phyloP scores from a whole-genome alignment of 768 basidiomycete genomes.

The Termitomyces titanicus region DNA sequence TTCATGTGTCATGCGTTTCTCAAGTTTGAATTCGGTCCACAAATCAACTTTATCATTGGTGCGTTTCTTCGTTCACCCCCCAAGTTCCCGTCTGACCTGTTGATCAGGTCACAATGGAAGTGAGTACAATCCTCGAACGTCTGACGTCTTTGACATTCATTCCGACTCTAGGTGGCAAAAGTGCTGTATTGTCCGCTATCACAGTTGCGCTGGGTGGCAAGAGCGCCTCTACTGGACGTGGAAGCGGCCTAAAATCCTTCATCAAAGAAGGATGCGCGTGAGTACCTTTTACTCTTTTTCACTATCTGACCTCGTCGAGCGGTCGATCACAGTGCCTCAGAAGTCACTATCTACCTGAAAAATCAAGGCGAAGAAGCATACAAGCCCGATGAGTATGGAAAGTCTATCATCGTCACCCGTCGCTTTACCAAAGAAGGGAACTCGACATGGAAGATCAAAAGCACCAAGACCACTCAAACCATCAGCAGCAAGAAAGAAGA shows the following conservation, averaged over 20 bases:
- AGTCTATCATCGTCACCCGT: conserved; percentile 81
- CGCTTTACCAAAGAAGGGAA: conserved; percentile 72
- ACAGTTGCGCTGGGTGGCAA: conserved; percentile 94
- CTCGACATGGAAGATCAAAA: conserved; percentile 81
- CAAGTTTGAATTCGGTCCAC: conserved; percentile 82
- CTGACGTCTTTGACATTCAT: not conserved
- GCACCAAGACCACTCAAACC: conserved; percentile 32
- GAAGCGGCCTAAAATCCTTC: conserved; percentile 77
- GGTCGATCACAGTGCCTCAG: conserved; percentile 45
- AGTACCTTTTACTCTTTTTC: conserved; percentile 17
- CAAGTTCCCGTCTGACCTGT: not conserved
- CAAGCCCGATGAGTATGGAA: conserved; percentile 80
- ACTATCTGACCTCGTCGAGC: not conserved
- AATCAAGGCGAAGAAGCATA: conserved; percentile 92
- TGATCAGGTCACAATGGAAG: conserved; percentile 85
- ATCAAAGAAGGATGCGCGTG: conserved; percentile 82
- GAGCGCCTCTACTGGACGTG: conserved; percentile 87
- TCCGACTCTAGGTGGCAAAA: conserved; percentile 76
- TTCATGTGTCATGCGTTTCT: conserved; percentile 96
- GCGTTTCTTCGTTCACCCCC: not conserved
- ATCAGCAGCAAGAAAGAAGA: conserved; percentile 82
- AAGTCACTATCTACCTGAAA: conserved; percentile 79
- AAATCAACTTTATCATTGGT: conserved; percentile 98
- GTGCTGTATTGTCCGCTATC: conserved; percentile 89
- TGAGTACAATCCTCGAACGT: conserved; percentile 19